Percentiles rank a stretch among this genome's conserved stretches.
Conservation (phyloP, 1,139 yeast genomes). For the Wickerhamomyces sp. region DNA sequence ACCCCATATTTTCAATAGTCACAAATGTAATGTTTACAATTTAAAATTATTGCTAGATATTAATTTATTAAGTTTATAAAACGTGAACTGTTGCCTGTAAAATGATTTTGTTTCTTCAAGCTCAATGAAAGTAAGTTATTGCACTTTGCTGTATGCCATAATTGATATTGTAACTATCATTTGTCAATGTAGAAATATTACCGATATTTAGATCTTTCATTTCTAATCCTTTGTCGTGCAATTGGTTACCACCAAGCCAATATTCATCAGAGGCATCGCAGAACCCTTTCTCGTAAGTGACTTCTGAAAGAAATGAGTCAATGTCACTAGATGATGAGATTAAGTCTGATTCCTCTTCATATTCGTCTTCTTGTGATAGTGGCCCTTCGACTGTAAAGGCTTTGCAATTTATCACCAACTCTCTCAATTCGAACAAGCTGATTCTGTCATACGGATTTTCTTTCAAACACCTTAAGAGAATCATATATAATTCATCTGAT, state of each 20-base stretch:
- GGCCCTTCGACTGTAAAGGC: constrained; percentile 19
- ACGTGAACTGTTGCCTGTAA: too few relatives aligned
- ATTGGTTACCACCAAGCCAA: background rate
- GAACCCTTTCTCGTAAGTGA: too few relatives aligned
- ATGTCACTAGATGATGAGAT: background rate
- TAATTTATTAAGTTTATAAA: too few relatives aligned
- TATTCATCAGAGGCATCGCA: too few relatives aligned
- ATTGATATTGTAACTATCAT: constrained; percentile 5
- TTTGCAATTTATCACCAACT: constrained; percentile 13
- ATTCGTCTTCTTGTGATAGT: constrained; percentile 15
- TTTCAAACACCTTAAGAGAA: constrained; percentile 51
- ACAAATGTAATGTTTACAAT: too few relatives aligned
- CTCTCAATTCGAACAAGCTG: constrained; percentile 39
- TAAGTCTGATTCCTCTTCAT: constrained; percentile 3
- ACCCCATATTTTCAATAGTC: too few relatives aligned
- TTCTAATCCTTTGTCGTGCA: background rate
- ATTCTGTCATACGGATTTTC: constrained; percentile 64
- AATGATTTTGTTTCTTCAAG: too few relatives aligned
- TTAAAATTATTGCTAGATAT: too few relatives aligned
- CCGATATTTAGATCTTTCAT: background rate
- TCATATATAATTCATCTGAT: constrained; percentile 50
- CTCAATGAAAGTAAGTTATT: background rate
- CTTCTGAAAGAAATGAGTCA: background rate
- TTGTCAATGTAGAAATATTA: constrained; percentile 4
- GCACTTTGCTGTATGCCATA: constrained; percentile 1